Evolutionary conservation across 2,329 filamentous ascomycete species (phyloP), one percentile per base, ranked within the genome.

Genomic region (Colletotrichum sojae): DNA sequence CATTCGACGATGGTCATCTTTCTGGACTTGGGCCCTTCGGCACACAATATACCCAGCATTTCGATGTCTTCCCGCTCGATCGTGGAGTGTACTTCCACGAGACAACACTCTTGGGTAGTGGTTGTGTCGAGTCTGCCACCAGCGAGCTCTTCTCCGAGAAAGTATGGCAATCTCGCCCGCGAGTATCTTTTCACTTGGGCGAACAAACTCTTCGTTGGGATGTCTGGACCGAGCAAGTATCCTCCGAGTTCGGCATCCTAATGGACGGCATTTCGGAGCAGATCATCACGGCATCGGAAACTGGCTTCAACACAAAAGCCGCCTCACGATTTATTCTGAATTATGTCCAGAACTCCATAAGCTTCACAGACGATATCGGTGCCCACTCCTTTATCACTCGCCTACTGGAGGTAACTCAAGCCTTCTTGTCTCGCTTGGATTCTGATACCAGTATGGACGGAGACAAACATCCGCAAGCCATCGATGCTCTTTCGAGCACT

Each of bases 241-340:
- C 89, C 1, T 90, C 89, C 4, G 89, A 91, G 72, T 72, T 91
- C 20, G 89, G 89, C 2, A 81, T 91, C 46, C 77, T 90, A n/a
- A 80, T 90, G 67, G 89, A 91, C 75, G 88, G 84, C 76, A 78
- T 91, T 39, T 75, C 80, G 12, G 88, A 90, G 40, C 80, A 85
- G 53, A 66, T 81, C n/a, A 46, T 57, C 6, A 63, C 56, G 25
- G 36, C 53, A 5, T 10, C 31, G 56, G 63, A 67, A 45, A 6
- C 61, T 5, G 63, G 72, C 9, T 53, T 64, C 18, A 64, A 72
- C 56, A 56, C 71, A 10, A 73, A 70, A n/a, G 66, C 63, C 49
- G 71, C 70, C 49, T 67, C 75, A 9, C 76, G 79, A 6, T 89
- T 88, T 54, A 73, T 88, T 4, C 73, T 89, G 15, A 76, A 77